Evolutionary conservation across 2,329 filamentous ascomycete genomes (phyloP).

Genomic region (Thelonectria olida): DNA sequence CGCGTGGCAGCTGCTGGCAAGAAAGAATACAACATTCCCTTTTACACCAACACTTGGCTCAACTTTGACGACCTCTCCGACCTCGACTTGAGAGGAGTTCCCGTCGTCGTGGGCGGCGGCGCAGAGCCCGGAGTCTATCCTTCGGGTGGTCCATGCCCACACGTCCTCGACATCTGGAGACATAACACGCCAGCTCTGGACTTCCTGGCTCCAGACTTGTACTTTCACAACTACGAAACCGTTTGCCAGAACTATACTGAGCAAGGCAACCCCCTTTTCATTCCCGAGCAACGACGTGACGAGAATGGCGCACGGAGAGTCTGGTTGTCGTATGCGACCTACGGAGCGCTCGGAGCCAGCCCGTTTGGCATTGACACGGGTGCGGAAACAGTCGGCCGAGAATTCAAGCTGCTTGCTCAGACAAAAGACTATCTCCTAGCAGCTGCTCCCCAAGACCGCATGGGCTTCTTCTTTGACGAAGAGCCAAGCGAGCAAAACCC

Average conservation of each 20-base stretch:
- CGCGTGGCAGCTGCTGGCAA: constrained; percentile 48
- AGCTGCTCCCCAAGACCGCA: constrained; percentile 42
- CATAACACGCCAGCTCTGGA: constrained; percentile 52
- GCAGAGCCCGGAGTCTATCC: constrained; percentile 48
- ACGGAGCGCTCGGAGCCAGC: constrained; percentile 48
- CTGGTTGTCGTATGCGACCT: constrained; percentile 53
- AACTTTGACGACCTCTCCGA: constrained; percentile 44
- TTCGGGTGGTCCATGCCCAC: constrained; percentile 45
- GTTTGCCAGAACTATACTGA: constrained; percentile 56
- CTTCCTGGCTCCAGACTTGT: constrained; percentile 58
- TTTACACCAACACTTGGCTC: constrained; percentile 50
- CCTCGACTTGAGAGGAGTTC: constrained; percentile 44
- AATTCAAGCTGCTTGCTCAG: constrained; percentile 45
- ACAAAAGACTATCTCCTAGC: constrained; percentile 40
- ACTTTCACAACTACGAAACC: constrained; percentile 57
- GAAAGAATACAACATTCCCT: constrained; percentile 43
- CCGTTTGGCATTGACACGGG: constrained; percentile 53
- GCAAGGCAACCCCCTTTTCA: constrained; percentile 56
- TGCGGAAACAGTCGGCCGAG: constrained; percentile 40
- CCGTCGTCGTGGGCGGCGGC: constrained; percentile 48
- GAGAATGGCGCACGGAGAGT: constrained; percentile 53
- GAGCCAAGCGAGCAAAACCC: constrained; percentile 31
- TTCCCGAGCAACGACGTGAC: constrained; percentile 61
- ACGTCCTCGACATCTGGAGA: constrained; percentile 52
- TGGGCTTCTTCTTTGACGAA: constrained; percentile 52